These are phyloP conservation scores for Truncatella angustata DNA, from an alignment of 2,329 filamentous ascomycete species.

Conservation along the genomic window DNA sequence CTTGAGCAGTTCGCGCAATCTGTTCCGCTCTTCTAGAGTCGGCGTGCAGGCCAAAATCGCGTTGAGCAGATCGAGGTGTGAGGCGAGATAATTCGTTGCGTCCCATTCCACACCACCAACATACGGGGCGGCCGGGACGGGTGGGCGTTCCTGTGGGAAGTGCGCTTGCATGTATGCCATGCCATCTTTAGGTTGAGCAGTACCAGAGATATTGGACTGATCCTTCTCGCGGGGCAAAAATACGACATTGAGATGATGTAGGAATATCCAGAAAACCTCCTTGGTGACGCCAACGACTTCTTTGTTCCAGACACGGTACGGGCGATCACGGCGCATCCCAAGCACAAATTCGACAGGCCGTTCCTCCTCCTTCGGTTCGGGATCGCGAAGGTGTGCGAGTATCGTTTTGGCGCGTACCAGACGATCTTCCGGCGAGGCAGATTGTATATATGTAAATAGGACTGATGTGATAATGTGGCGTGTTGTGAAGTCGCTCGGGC, in stretches of 20 bases:
- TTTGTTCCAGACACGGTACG: slow-evolving; percentile 92
- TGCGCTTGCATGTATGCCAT: slow-evolving; percentile 65
- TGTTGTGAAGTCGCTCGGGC: slow-evolving; percentile 93
- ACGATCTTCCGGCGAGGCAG: slow-evolving; percentile 60
- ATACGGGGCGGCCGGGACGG: slow-evolving; percentile 91
- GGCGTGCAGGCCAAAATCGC: slow-evolving; percentile 82
- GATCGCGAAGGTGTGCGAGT: slow-evolving; percentile 77
- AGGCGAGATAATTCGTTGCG: slow-evolving; percentile 92
- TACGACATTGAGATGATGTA: slow-evolving; percentile 89
- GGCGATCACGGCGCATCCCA: slow-evolving; percentile 82
- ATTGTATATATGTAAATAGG: slow-evolving; percentile 82
- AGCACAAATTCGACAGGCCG: slow-evolving; percentile 82
- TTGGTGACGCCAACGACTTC: slow-evolving; percentile 92
- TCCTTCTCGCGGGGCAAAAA: slow-evolving; percentile 54
- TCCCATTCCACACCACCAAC: slow-evolving; percentile 99
- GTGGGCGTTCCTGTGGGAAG: slow-evolving; percentile 83
- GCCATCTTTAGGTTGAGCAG: slow-evolving; percentile 28
- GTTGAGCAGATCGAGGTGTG: slow-evolving; percentile 89
- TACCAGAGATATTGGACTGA: slow-evolving; percentile 24
- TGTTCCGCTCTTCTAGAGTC: slow-evolving; percentile 67
- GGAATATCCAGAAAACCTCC: slow-evolving; percentile 98
- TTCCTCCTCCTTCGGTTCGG: slow-evolving; percentile 70
- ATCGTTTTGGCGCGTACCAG: slow-evolving; percentile 69
- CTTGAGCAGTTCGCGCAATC: slow-evolving; percentile 71
- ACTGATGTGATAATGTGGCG: slow-evolving; percentile 86